Evolutionary conservation across 805 yeast species (phyloP).

Genomic region (Cyberlindnera sargentensis): DNA sequence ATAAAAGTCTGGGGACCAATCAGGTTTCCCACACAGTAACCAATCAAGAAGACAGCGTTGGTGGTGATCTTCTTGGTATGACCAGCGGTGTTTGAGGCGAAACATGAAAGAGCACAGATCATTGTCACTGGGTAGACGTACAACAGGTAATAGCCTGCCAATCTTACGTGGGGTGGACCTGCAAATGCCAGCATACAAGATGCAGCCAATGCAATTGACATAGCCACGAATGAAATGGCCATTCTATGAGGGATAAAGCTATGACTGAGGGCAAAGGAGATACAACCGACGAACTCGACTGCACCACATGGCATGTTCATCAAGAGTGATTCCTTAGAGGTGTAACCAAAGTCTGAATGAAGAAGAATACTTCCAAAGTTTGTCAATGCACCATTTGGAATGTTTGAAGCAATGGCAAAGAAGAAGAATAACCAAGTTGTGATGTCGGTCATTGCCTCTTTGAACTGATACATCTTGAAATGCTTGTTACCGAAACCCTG

Average conservation of each 20-base stretch:
- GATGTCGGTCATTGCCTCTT: slow-evolving; percentile 42
- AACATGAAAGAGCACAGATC: slow-evolving; percentile 28
- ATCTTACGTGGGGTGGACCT: slow-evolving; percentile 19
- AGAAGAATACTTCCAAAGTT: slow-evolving; percentile 16
- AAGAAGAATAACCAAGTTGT: slow-evolving; percentile 42
- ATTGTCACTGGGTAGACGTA: slow-evolving; percentile 30
- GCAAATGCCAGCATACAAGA: slow-evolving; percentile 29
- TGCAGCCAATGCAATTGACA: slow-evolving; percentile 21
- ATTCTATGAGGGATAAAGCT: slow-evolving; percentile 19
- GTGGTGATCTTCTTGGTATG: slow-evolving; percentile 64
- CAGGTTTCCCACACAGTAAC: slow-evolving; percentile 61
- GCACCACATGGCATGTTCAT: slow-evolving; percentile 31
- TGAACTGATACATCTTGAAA: slow-evolving; percentile 48
- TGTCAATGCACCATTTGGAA: slow-evolving; percentile 45
- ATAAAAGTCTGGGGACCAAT: slow-evolving; percentile 71
- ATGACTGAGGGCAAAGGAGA: slow-evolving; percentile 23
- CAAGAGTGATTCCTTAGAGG: slow-evolving; percentile 6
- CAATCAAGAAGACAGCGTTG: slow-evolving; percentile 52
- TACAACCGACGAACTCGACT: slow-evolving; percentile 23
- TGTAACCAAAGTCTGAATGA: slow-evolving; percentile 11
- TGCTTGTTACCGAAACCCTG: slow-evolving; percentile 52
- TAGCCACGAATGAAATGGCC: slow-evolving; percentile 17
- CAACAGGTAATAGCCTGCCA: slow-evolving; percentile 25
- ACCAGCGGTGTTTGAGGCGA: slow-evolving; percentile 55
- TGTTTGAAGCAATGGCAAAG: slow-evolving; percentile 33